Conservation (phyloP, 2,329 filamentous ascomycete genomes). For the Sphaceloma murrayae region DNA sequence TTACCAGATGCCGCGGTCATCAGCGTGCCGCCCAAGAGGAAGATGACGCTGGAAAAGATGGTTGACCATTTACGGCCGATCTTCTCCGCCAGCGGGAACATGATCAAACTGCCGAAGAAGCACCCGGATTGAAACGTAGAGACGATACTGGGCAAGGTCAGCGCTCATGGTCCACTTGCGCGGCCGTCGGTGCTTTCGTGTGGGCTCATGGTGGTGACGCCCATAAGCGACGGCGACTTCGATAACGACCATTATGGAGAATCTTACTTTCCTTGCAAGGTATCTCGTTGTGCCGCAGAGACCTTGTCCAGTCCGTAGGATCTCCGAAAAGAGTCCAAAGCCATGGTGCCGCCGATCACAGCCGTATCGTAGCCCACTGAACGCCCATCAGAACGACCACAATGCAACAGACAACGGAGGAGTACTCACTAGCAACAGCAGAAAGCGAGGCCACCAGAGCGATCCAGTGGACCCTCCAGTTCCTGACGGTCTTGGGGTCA, state of each 20-base stretch:
- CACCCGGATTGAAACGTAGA: slow-evolving; percentile 59
- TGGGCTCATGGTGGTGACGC: too few species aligned
- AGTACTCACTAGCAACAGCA: slow-evolving; percentile 31
- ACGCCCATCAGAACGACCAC: too few species aligned
- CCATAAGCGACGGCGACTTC: too few species aligned
- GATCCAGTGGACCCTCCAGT: slow-evolving; percentile 56
- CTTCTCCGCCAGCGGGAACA: slow-evolving; percentile 40
- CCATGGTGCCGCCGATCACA: slow-evolving; percentile 35
- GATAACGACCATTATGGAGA: too few species aligned
- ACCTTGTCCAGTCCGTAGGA: slow-evolving; percentile 29
- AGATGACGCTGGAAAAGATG: slow-evolving; percentile 37
- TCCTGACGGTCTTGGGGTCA: slow-evolving; percentile 58
- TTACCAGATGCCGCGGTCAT: slow-evolving; percentile 32
- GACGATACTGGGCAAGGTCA: too few species aligned
- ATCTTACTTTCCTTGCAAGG: slow-evolving; percentile 34
- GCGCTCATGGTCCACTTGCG: too few species aligned
- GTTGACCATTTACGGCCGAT: slow-evolving; percentile 42
- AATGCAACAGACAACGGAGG: too few species aligned
- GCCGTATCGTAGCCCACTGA: slow-evolving; percentile 27
- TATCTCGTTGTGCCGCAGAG: slow-evolving; percentile 33
- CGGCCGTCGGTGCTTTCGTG: too few species aligned
- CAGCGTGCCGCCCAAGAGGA: slow-evolving; percentile 34
- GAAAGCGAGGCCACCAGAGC: slow-evolving; percentile 46
- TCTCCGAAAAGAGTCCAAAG: slow-evolving; percentile 31
- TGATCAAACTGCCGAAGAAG: slow-evolving; percentile 42